phyloP scores from a whole-genome alignment of 306 rosid genomes.

The Begonia fuchsioides region DNA sequence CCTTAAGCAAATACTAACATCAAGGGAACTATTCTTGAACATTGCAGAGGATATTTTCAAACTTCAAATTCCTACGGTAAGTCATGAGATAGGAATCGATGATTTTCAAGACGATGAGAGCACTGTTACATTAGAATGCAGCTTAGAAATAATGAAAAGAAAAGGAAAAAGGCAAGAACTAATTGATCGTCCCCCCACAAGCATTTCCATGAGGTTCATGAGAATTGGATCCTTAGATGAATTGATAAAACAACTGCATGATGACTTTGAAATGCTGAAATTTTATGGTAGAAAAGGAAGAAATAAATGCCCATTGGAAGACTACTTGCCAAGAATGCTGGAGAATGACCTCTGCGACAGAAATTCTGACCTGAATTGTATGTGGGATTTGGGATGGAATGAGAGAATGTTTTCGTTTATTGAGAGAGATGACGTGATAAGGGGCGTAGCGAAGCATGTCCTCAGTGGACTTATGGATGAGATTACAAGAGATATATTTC shows the following conservation, averaged over 20 bases:
- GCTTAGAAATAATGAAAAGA: constrained; percentile 75
- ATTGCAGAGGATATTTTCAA: constrained; percentile 87
- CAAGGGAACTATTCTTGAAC: constrained; percentile 56
- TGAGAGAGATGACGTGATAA: constrained; percentile 54
- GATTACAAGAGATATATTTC: constrained; percentile 41
- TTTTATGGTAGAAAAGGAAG: constrained; percentile 39
- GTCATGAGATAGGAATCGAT: constrained; percentile 26
- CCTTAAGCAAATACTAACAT: constrained; percentile 53
- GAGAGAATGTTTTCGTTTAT: constrained; percentile 32
- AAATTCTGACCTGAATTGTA: constrained; percentile 47
- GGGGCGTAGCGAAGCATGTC: constrained; percentile 56
- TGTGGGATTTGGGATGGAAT: constrained; percentile 92
- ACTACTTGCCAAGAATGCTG: constrained; percentile 58
- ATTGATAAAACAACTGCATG: constrained; percentile 41
- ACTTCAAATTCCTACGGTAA: constrained; percentile 39
- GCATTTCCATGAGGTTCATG: constrained; percentile 15
- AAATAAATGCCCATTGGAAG: constrained; percentile 25
- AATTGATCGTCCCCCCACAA: constrained; percentile 27
- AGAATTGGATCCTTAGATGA: constrained; percentile 36
- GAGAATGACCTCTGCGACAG: constrained; percentile 43
- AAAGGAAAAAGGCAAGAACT: constrained; percentile 69
- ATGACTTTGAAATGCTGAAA: constrained; percentile 47
- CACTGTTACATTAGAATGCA: constrained; percentile 52
- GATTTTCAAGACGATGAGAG: constrained; percentile 22
- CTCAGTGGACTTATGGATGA: constrained; percentile 59